A percentile compares a stretch with the other conserved stretches of the same genome.
These are phyloP conservation scores for Nothopassalora personata DNA, from an alignment of 2,329 filamentous ascomycete genomes.

Conservation along the genomic window DNA sequence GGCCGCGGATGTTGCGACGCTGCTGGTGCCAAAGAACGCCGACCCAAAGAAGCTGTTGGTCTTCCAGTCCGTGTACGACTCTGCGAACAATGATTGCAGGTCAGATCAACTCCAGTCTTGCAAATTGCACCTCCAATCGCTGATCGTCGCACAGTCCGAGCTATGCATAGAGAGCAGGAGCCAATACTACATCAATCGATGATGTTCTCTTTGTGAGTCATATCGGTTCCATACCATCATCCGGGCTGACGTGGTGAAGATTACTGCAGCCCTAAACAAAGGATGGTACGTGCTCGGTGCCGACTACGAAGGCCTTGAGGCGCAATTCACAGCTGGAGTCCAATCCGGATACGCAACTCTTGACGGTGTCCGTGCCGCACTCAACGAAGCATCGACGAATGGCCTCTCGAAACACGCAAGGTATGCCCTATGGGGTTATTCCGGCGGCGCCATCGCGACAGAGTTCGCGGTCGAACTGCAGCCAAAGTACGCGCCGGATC, in stretches of 20 bases:
- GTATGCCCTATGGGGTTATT: conserved; percentile 50
- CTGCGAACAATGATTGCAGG: conserved; percentile 20
- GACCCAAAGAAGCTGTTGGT: conserved; percentile 8
- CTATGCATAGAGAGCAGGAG: conserved; percentile 21
- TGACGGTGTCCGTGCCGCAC: conserved; percentile 38
- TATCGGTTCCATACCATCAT: background rate
- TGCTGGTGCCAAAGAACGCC: conserved; percentile 14
- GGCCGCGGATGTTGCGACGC: conserved; percentile 14
- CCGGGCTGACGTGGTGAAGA: background rate
- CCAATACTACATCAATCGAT: background rate
- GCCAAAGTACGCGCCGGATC: conserved; percentile 47
- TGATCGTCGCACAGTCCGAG: conserved; percentile 26
- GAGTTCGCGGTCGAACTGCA: conserved; percentile 50
- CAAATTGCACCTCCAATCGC: too few relatives aligned
- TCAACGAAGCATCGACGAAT: conserved; percentile 15
- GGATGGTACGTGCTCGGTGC: conserved; percentile 45
- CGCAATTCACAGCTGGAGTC: conserved; percentile 37
- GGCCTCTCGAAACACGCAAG: conserved; percentile 10
- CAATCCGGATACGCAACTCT: conserved; percentile 39
- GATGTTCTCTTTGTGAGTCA: background rate
- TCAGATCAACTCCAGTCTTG: too few relatives aligned
- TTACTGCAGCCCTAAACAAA: conserved; percentile 31
- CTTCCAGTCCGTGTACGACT: conserved; percentile 16
- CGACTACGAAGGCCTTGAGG: conserved; percentile 39
- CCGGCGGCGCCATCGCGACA: conserved; percentile 47